phyloP scores from a whole-genome alignment of 257 asterid genomes.

The Gentiana macrophylla region DNA sequence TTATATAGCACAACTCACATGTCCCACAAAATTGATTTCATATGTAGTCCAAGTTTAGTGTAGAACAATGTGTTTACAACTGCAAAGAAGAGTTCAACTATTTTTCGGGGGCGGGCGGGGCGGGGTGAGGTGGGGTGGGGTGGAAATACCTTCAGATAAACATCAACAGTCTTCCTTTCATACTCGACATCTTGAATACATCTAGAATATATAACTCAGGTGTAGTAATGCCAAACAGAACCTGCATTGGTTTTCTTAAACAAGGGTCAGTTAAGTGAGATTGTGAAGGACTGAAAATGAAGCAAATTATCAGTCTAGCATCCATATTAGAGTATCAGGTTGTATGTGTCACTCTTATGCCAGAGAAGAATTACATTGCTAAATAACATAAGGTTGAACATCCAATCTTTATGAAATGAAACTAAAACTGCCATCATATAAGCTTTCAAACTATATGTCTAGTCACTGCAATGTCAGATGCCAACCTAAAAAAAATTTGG shows the following conservation, averaged over 20 bases:
- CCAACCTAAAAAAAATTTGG: too few relatives aligned
- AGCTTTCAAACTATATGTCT: too few relatives aligned
- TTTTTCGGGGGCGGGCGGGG: background rate
- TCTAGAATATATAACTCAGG: conserved; percentile 68
- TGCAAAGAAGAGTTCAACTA: background rate
- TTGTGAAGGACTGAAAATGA: too few relatives aligned
- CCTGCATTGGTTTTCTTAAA: conserved; percentile 28
- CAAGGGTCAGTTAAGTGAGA: too few relatives aligned
- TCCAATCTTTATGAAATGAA: too few relatives aligned
- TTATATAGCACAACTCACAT: background rate
- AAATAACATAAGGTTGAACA: too few relatives aligned
- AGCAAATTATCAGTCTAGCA: too few relatives aligned
- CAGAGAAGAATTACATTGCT: too few relatives aligned
- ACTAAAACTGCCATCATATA: too few relatives aligned
- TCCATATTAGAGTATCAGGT: too few relatives aligned
- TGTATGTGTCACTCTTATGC: too few relatives aligned
- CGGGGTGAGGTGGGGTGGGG: background rate
- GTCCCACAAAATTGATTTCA: background rate
- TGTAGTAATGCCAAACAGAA: conserved; percentile 56
- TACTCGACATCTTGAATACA: conserved; percentile 68
- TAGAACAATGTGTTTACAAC: background rate
- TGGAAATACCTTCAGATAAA: conserved; percentile 37
- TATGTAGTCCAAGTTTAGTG: background rate
- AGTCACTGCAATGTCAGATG: too few relatives aligned
- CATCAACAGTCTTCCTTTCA: conserved; percentile 55